Conservation (phyloP, 768 basidiomycete genomes). For the Kwoniella mangroviensis region DNA sequence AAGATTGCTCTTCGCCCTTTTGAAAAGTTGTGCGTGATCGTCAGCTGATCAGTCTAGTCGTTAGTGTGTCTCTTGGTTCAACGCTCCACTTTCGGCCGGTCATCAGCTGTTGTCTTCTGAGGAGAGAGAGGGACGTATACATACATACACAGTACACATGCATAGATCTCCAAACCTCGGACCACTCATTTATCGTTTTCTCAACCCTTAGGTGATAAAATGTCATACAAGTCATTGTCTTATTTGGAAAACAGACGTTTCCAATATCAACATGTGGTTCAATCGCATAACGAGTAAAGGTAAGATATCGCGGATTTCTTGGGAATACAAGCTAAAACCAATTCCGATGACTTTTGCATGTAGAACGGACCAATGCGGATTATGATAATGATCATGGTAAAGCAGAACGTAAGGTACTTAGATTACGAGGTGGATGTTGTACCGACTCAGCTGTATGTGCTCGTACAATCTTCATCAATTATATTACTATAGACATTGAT, state of each 20-base stretch:
- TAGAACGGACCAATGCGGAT: too few species aligned
- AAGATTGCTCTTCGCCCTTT: too few species aligned
- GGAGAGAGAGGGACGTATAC: neutral
- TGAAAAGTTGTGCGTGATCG: neutral
- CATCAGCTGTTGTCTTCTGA: neutral
- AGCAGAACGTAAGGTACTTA: neutral
- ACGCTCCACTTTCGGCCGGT: neutral
- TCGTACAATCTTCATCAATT: neutral
- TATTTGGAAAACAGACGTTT: too few species aligned
- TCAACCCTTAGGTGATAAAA: too few species aligned
- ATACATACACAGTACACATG: too few species aligned
- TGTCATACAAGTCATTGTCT: too few species aligned
- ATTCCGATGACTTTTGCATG: too few species aligned
- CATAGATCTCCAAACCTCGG: too few species aligned
- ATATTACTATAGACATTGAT: neutral
- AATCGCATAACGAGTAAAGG: neutral
- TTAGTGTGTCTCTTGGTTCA: too few species aligned
- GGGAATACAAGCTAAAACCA: neutral
- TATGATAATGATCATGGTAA: neutral
- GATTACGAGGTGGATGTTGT: slow-evolving; percentile 8
- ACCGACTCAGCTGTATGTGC: neutral
- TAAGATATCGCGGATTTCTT: neutral
- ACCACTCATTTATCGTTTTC: too few species aligned
- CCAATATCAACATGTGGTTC: neutral
- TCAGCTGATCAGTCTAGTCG: neutral